A percentile compares a stretch with the other conserved stretches of the same genome.
These are phyloP conservation scores for Colletotrichum siamense DNA, from an alignment of 2,329 filamentous ascomycete genomes.

Conservation along the genomic window DNA sequence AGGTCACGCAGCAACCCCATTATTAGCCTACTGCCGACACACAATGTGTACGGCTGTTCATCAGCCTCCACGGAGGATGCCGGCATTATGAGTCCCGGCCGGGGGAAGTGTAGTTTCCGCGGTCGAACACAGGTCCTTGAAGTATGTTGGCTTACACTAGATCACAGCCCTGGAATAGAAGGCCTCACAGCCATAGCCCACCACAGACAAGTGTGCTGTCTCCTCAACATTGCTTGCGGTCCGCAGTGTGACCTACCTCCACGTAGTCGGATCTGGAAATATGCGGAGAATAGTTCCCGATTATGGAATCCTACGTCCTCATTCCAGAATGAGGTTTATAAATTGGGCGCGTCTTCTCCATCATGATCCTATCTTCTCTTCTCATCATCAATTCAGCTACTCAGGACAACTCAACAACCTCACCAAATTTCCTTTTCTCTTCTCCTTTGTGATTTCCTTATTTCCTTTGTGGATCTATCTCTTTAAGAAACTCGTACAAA, in stretches of 20 bases:
- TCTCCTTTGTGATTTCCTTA: slow-evolving; percentile 5
- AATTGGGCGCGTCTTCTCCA: background rate
- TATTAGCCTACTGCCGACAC: background rate
- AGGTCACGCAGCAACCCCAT: background rate
- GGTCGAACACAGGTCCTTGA: background rate
- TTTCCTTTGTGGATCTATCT: slow-evolving; percentile 16
- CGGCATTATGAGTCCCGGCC: background rate
- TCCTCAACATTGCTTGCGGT: background rate
- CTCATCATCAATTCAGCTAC: background rate
- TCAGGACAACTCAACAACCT: background rate
- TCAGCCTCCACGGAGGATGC: background rate
- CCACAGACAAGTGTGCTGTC: background rate
- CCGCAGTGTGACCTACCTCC: background rate
- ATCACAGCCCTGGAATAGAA: background rate
- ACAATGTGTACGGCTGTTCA: background rate
- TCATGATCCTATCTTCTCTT: background rate
- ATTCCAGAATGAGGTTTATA: background rate
- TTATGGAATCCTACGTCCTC: background rate
- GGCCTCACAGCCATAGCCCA: background rate
- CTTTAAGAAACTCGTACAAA: background rate
- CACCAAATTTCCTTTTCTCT: background rate
- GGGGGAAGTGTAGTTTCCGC: background rate
- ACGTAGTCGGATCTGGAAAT: background rate
- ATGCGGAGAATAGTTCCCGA: background rate
- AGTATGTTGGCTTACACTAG: background rate